Evolutionary conservation across 495 filamentous ascomycete genomes (phyloP).

Genomic region (Parathielavia appendiculata): DNA sequence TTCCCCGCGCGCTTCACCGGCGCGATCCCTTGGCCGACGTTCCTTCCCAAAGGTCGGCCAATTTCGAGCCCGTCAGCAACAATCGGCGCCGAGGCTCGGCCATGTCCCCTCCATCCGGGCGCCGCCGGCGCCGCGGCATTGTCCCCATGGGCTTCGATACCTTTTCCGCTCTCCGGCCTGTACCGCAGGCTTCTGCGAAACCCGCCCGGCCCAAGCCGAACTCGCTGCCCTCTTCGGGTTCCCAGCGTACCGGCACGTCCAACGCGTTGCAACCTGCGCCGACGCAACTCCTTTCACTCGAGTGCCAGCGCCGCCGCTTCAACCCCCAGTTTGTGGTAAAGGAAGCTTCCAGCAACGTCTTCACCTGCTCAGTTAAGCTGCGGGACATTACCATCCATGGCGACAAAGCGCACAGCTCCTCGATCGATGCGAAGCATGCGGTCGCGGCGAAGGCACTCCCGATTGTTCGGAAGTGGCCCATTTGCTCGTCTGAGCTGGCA

Average conservation of each 20-base stretch:
- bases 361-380: slow-evolving; percentile 15
- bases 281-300: slow-evolving; percentile 6
- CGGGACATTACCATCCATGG: not conserved
- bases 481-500: not conserved
- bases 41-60: not conserved
- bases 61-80: not conserved
- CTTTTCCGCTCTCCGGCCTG: too few species aligned
- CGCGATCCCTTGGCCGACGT: not conserved
- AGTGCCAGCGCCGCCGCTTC: slow-evolving; percentile 32
- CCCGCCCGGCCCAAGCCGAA: not conserved
- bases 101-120: not conserved
- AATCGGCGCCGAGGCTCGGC: not conserved
- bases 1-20: not conserved
- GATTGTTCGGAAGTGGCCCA: not conserved
- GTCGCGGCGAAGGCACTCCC: slow-evolving; percentile 18
- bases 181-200: not conserved
- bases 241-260: too few species aligned
- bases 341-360: not conserved
- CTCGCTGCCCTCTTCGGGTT: not conserved
- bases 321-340: slow-evolving; percentile 23
- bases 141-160: not conserved
- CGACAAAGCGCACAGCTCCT: not conserved
- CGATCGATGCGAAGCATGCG: not conserved
- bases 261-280: not conserved
- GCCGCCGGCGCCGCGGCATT: not conserved